Conservation (phyloP, 2,329 filamentous ascomycete genomes). For the Lachnellula hyalina region DNA sequence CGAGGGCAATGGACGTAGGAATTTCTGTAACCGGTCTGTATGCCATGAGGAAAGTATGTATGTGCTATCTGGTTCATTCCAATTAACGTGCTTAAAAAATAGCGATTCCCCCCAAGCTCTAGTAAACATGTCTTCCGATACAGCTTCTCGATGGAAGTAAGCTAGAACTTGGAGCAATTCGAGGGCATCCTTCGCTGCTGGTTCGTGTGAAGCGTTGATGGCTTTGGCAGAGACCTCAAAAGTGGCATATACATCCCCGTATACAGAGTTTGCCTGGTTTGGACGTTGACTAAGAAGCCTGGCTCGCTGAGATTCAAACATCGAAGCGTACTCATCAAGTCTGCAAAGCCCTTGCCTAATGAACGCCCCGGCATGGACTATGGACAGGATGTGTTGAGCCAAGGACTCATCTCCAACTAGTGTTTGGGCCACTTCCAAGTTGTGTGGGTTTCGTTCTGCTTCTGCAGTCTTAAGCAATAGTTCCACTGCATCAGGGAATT, state of each 20-base stretch:
- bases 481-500: constrained; percentile 25
- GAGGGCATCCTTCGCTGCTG: constrained; percentile 5
- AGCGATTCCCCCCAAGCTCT: neutral
- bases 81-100: neutral
- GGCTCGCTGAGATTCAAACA: constrained; percentile 6
- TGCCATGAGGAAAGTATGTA: too few species aligned
- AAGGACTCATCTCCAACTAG: constrained; percentile 4
- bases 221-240: constrained; percentile 14
- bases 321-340: constrained; percentile 13
- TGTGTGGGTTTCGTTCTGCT: constrained; percentile 8
- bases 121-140: constrained; percentile 6
- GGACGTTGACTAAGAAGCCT: constrained; percentile 1
- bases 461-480: constrained; percentile 25
- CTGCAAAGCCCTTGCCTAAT: constrained; percentile 11
- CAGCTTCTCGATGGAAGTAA: constrained; percentile 3
- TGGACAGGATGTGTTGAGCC: constrained; percentile 27
- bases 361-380: constrained; percentile 29
- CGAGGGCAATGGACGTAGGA: neutral
- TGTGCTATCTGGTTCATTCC: neutral
- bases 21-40: neutral
- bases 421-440: constrained; percentile 19
- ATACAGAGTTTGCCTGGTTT: constrained; percentile 10
- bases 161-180: constrained; percentile 9
- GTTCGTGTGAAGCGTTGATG: neutral
- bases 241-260: constrained; percentile 15